Percentiles rank a stretch among this genome's conserved stretches.
Conservation (phyloP, 805 yeast species). For the Wickerhamomyces chambardii region DNA sequence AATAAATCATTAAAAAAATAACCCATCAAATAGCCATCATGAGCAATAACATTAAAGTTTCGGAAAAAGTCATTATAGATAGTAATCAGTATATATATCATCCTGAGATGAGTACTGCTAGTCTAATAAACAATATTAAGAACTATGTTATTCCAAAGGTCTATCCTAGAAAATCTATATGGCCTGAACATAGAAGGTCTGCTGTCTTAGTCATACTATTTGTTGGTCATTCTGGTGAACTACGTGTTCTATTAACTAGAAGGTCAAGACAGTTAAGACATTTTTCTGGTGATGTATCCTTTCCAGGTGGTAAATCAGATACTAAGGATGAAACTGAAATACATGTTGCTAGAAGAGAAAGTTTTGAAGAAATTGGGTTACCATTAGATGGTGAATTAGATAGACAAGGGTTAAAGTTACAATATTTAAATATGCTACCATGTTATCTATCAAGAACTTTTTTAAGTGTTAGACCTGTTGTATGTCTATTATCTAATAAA, state of each 20-base stretch:
- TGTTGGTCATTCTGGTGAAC: constrained; percentile 62
- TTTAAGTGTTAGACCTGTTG: constrained; percentile 75
- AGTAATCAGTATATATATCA: no score
- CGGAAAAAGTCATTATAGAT: no score
- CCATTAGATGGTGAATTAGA: constrained; percentile 34
- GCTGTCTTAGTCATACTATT: constrained; percentile 73
- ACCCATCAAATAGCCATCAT: no score
- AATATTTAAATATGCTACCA: constrained; percentile 58
- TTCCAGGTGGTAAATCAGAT: constrained; percentile 95
- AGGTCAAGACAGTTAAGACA: constrained; percentile 59
- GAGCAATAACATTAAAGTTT: no score
- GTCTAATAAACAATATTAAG: constrained; percentile 11
- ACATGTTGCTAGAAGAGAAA: constrained; percentile 73
- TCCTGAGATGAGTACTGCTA: constrained; percentile 1
- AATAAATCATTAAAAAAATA: no score
- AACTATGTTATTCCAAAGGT: constrained; percentile 6
- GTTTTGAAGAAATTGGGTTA: constrained; percentile 81
- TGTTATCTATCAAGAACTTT: constrained; percentile 76
- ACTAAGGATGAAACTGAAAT: constrained; percentile 53
- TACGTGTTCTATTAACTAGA: constrained; percentile 72
- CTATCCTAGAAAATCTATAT: constrained; percentile 32
- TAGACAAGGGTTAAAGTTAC: constrained; percentile 45
- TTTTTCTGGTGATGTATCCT: constrained; percentile 85
- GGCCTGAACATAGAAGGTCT: constrained; percentile 74
- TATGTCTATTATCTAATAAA: constrained; percentile 44